These are phyloP conservation scores for Aspergillus hancockii DNA, from an alignment of 495 filamentous ascomycete species.

Conservation along the genomic window DNA sequence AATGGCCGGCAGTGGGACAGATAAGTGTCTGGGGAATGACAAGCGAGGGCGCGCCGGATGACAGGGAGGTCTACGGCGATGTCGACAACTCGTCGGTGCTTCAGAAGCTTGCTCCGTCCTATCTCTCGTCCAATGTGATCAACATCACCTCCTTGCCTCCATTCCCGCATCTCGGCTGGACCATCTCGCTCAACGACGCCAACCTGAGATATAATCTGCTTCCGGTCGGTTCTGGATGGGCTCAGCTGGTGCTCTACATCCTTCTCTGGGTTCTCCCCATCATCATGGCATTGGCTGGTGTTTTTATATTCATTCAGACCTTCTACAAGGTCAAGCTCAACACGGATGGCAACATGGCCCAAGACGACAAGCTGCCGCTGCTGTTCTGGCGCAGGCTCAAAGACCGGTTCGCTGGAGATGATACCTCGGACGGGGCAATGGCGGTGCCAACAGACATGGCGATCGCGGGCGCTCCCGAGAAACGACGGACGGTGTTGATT, in stretches of 20 bases:
- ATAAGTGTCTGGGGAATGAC: slow-evolving; percentile 72
- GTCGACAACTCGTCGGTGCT: slow-evolving; percentile 60
- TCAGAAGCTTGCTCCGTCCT: slow-evolving; percentile 64
- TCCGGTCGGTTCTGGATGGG: slow-evolving; percentile 53
- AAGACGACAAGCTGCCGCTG: slow-evolving; percentile 44
- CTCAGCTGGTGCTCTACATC: slow-evolving; percentile 59
- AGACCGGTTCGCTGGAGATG: slow-evolving; percentile 16
- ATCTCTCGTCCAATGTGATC: slow-evolving; percentile 54
- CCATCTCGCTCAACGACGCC: slow-evolving; percentile 57
- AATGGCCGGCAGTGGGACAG: slow-evolving; percentile 65
- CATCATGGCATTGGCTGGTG: slow-evolving; percentile 46
- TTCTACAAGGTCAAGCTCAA: slow-evolving; percentile 76
- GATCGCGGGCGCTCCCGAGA: slow-evolving; percentile 46
- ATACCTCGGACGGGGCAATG: slow-evolving; percentile 25
- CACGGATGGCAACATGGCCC: slow-evolving; percentile 58
- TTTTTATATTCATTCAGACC: slow-evolving; percentile 61
- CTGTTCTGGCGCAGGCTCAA: slow-evolving; percentile 32
- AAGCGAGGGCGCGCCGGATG: slow-evolving; percentile 61
- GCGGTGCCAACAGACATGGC: slow-evolving; percentile 39
- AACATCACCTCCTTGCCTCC: slow-evolving; percentile 62
- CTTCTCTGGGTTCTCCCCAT: slow-evolving; percentile 58
- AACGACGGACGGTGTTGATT: slow-evolving; percentile 59
- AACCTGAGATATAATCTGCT: slow-evolving; percentile 51
- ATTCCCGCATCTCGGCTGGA: slow-evolving; percentile 58
- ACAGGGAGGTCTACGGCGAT: slow-evolving; percentile 59